Base-by-base conservation (phyloP, 192 early-diverging fungal genomes). In the Phycomyces blakesleeanus region DNA sequence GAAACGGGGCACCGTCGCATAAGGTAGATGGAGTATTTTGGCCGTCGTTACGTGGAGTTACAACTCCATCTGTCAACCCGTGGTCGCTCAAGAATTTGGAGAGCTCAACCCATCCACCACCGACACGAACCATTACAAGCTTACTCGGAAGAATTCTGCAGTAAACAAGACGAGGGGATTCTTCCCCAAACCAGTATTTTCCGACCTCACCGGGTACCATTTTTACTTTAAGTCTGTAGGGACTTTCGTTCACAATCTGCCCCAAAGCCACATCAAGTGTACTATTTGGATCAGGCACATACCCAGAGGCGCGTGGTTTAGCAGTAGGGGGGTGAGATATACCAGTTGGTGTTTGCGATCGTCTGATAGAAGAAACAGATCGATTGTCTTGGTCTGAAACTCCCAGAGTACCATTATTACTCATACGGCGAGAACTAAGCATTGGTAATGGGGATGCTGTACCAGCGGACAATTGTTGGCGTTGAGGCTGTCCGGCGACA, bases 51-150 rank as follows among this genome's bases (percentile, higher is more conserved):
- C 27, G 16, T 2, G 61, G 38, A 10, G 26, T 40, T 16, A 34
- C 18, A 44, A 51, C n/a, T n/a, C 69, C 69, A 41, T 71, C 69
- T 21, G 63, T 71, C 12, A 64, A 34, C 12, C 63, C 58, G 34
- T 71, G 69, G 29, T 64, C 69, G 64, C n/a, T 34, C 12, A 55
- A 38, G 59, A 39, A 61, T 79, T 82, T 82, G 22, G 83, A 82
- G 11, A 85, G 65, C 47, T 85, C 83, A 44, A 73, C 76, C 85
- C 85, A 87, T 26, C 85, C 85, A 47, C 85, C 85, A 39, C 85
- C 85, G 18, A 87, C 84, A 55, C 85, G 78, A 29, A 87, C 85
- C 85, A 87, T 87, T 18, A 87, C 84, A 61, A 82, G 66, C 10
- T 78, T 72, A 61, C 83, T 81, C 18, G 78, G 59, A 26, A 87